These are phyloP conservation scores for Pterocarpus macrocarpus DNA, from an alignment of 306 rosid genomes.

Conservation along the genomic window DNA sequence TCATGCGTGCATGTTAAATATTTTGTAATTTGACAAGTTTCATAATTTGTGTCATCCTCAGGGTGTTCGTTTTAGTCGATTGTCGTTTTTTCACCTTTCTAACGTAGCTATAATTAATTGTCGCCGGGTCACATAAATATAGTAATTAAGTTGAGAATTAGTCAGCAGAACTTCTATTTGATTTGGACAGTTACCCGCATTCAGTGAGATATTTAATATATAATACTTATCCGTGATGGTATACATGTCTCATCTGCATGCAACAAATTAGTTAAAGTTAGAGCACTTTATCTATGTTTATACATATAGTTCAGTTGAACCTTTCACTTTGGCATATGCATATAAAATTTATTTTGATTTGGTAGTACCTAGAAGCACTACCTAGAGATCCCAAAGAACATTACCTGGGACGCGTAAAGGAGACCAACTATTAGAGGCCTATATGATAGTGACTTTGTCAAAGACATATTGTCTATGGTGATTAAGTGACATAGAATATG, in stretches of 20 bases:
- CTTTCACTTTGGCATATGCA: slow-evolving; percentile 9
- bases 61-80: not conserved
- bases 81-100: not conserved
- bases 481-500: not conserved
- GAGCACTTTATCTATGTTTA: not conserved
- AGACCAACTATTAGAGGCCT: slow-evolving; percentile 17
- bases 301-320: not conserved
- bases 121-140: not conserved
- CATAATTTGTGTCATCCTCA: not conserved
- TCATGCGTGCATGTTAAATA: too few species aligned
- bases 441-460: not conserved
- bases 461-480: not conserved
- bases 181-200: slow-evolving; percentile 23
- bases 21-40: not conserved
- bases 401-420: not conserved
- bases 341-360: not conserved
- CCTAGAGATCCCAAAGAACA: too few species aligned
- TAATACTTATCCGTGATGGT: not conserved
- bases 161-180: not conserved
- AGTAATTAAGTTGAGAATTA: not conserved
- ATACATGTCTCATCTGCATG: not conserved
- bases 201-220: not conserved
- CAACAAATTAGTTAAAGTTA: not conserved
- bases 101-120: not conserved
- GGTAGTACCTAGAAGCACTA: not conserved